A percentile compares a stretch with the other conserved stretches of the same genome.
Evolutionary conservation across 2,329 filamentous ascomycete genomes (phyloP).

Genomic region (Fusarium decemcellulare): DNA sequence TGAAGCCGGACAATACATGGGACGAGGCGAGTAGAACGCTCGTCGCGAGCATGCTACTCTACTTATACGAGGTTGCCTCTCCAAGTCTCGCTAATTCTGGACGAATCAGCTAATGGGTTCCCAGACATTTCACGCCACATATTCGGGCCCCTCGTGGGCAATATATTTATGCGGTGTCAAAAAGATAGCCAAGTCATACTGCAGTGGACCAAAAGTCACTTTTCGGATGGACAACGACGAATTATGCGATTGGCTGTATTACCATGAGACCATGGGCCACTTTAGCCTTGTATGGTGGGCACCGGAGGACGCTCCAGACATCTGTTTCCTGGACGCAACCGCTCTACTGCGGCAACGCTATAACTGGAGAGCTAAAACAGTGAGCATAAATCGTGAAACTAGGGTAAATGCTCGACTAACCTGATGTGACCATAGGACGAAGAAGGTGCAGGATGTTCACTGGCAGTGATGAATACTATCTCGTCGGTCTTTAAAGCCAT

Average conservation of each 20-base stretch:
- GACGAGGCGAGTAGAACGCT: neutral
- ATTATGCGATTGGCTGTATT: neutral
- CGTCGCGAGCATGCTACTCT: conserved; percentile 1
- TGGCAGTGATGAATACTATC: neutral
- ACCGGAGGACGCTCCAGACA: neutral
- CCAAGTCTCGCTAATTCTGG: accelerated
- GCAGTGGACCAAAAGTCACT: neutral
- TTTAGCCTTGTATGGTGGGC: neutral
- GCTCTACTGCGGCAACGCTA: neutral
- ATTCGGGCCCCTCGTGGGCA: neutral
- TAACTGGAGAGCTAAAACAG: neutral
- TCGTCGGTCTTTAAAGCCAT: neutral
- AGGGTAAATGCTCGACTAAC: too few relatives aligned
- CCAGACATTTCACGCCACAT: neutral
- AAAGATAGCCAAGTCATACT: neutral
- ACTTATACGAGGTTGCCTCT: neutral
- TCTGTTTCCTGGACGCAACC: neutral
- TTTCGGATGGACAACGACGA: neutral
- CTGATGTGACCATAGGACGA: neutral
- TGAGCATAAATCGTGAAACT: neutral
- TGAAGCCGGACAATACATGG: neutral
- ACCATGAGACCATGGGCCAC: conserved; percentile 4
- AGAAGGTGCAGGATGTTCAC: neutral
- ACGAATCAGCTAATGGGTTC: neutral
- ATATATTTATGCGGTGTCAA: neutral